Base-by-base conservation (phyloP, 2,329 filamentous ascomycete species). In the Paramyrothecium roridum region DNA sequence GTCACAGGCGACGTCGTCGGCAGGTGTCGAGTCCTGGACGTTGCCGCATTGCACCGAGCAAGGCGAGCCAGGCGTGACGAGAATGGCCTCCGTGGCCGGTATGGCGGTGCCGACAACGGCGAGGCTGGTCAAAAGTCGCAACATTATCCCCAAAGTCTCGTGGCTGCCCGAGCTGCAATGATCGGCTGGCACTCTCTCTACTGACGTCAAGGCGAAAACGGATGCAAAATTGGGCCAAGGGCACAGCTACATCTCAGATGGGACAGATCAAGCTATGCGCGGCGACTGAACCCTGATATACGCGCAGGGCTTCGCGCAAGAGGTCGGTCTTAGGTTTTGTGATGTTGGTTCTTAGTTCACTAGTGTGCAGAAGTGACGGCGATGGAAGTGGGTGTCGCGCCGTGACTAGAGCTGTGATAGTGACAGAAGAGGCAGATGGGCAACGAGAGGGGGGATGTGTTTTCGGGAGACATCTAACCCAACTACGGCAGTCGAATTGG, bases 31-130 rank as follows among this genome's bases (percentile, higher is more conserved):
- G 13, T 72, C 68, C 40, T 81, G 72, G 4, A 80, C 76, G 55
- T 85, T 85, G 65, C 82, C 82, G 65, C 82, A 85, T 34, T 73
- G 68, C 23, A 69, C 67, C 37, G 70, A 67, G 67, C 82, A 85
- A 17, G 78, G 75, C 21, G 82, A 85, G 34, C 70, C 69, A 0
- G 72, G 61, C 0, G 78, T 69, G 47, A 80, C 78, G 33, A 80
- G 66, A 22, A 84, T 62, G 8, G 70, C 66, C 17, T 51, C 57
- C 12, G 55, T 62, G 10, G 53, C 59, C n/a, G 59, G 60, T 50
- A 66, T 51, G 34, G 59, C 54, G 19, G 53, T 56, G 34, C 60
- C 54, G 22, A 63, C 52, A 20, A 63, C 26, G 52, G 59, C 52
- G 33, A 67, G 46, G 48, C 46, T 58, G 40, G 63, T 58, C 20